Evolutionary conservation across 108 stramenopile species (phyloP).

Genomic region (Craspedostauros australis): DNA sequence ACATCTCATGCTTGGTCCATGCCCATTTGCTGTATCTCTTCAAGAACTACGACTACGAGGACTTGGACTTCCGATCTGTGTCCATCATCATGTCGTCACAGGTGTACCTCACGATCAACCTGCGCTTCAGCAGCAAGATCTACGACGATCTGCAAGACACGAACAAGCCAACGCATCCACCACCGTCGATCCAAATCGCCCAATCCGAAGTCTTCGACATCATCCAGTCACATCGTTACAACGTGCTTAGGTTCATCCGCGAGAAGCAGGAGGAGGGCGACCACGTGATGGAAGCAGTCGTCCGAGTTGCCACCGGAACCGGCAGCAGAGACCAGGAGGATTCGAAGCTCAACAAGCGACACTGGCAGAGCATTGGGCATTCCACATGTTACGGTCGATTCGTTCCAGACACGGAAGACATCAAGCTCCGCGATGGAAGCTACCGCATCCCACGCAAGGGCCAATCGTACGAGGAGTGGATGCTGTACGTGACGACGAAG

Average conservation of each 20-base stretch:
- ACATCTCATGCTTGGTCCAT: slow-evolving; percentile 84
- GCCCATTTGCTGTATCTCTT: slow-evolving; percentile 96
- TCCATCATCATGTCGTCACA: slow-evolving; percentile 91
- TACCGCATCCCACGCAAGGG: slow-evolving; percentile 75
- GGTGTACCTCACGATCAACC: slow-evolving; percentile 96
- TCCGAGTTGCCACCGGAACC: slow-evolving; percentile 89
- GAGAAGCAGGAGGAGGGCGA: slow-evolving; percentile 79
- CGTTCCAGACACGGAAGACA: slow-evolving; percentile 95
- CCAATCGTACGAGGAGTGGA: slow-evolving; percentile 94
- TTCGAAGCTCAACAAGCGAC: slow-evolving; percentile 69
- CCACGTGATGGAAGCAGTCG: slow-evolving; percentile 93
- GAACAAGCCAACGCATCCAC: slow-evolving; percentile 78
- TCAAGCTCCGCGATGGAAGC: slow-evolving; percentile 83
- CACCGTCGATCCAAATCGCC: slow-evolving; percentile 90
- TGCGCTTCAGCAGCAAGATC: slow-evolving; percentile 84
- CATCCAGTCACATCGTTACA: slow-evolving; percentile 86
- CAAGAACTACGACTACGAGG: slow-evolving; percentile 91
- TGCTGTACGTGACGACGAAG: slow-evolving; percentile 94
- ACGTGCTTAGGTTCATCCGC: slow-evolving; percentile 88
- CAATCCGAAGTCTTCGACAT: slow-evolving; percentile 95
- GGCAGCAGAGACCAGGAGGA: slow-evolving; percentile 66
- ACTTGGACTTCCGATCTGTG: slow-evolving; percentile 87
- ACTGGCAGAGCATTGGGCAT: slow-evolving; percentile 93
- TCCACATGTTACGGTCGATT: slow-evolving; percentile 91
- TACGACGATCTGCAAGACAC: slow-evolving; percentile 91